Percentiles rank a stretch among this genome's conserved stretches.
phyloP scores from a whole-genome alignment of 1,284 basidiomycete species.

The Peniophora sp. region DNA sequence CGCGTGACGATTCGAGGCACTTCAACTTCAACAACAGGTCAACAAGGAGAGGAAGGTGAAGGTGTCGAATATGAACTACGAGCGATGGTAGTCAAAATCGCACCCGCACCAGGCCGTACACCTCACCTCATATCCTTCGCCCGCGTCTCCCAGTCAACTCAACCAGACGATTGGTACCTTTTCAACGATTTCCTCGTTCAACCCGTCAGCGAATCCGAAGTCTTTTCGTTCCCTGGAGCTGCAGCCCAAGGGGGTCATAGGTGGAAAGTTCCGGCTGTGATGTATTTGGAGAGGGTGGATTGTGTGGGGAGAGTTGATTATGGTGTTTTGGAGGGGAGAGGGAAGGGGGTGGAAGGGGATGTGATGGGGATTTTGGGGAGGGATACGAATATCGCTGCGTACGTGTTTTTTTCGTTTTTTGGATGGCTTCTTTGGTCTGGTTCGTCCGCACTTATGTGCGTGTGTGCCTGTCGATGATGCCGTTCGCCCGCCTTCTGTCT shows the following conservation, averaged over 20 bases:
- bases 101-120: conserved; percentile 50
- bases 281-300: conserved; percentile 83
- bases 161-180: conserved; percentile 76
- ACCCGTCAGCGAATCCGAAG: conserved; percentile 80
- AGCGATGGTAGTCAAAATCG: conserved; percentile 53
- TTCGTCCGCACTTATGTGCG: too few relatives aligned
- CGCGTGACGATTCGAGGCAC: conserved; percentile 31
- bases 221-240: conserved; percentile 63
- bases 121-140: neutral
- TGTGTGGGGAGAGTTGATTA: conserved; percentile 44
- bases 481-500: neutral
- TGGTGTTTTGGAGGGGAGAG: conserved; percentile 42
- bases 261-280: conserved; percentile 93
- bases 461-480: too few relatives aligned
- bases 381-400: conserved; percentile 86
- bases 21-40: too few relatives aligned
- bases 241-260: conserved; percentile 28
- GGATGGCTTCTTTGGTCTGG: too few relatives aligned
- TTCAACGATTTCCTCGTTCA: conserved; percentile 97
- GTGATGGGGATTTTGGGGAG: conserved; percentile 74
- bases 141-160: conserved; percentile 44
- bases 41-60: conserved; percentile 49
- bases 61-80: conserved; percentile 63
- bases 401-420: conserved; percentile 23
- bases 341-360: conserved; percentile 56